Evolutionary conservation across 106 monocot species (phyloP).

Genomic region (Dendrobium chrysotoxum): DNA sequence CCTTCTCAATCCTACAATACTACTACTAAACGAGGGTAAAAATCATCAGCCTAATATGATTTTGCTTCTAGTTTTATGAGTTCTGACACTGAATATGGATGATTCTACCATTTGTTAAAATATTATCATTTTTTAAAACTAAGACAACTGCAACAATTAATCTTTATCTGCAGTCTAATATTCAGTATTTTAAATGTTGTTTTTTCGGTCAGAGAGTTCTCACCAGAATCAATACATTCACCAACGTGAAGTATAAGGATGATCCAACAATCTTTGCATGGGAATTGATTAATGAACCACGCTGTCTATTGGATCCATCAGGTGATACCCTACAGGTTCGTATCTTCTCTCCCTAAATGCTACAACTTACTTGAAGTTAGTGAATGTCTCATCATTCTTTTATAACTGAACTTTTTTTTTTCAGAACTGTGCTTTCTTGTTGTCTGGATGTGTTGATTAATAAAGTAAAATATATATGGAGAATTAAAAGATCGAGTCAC

Average conservation of each 20-base stretch:
- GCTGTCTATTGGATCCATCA: constrained; percentile 74
- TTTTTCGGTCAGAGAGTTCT: constrained; percentile 35
- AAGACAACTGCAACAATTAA: not conserved
- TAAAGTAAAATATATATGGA: not conserved
- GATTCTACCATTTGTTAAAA: not conserved
- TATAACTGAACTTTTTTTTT: not conserved
- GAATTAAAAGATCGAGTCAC: not conserved
- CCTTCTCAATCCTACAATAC: not conserved
- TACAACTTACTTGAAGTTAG: not conserved
- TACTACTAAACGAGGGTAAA: not conserved
- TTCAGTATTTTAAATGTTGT: not conserved
- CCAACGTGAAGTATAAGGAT: constrained; percentile 63
- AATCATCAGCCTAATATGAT: not conserved
- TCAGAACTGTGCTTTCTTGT: not conserved
- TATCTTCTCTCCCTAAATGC: not conserved
- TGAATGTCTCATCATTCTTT: not conserved
- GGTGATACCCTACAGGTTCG: constrained; percentile 71
- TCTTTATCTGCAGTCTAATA: not conserved
- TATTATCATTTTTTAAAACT: not conserved
- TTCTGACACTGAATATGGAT: not conserved
- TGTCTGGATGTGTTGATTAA: not conserved
- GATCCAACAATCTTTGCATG: constrained; percentile 92
- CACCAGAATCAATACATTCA: constrained; percentile 65
- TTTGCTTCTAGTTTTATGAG: not conserved
- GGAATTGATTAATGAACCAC: constrained; percentile 93